These are phyloP conservation scores for Cystoisospora suis DNA, from an alignment of 169 alveolate species.

Conservation along the genomic window DNA sequence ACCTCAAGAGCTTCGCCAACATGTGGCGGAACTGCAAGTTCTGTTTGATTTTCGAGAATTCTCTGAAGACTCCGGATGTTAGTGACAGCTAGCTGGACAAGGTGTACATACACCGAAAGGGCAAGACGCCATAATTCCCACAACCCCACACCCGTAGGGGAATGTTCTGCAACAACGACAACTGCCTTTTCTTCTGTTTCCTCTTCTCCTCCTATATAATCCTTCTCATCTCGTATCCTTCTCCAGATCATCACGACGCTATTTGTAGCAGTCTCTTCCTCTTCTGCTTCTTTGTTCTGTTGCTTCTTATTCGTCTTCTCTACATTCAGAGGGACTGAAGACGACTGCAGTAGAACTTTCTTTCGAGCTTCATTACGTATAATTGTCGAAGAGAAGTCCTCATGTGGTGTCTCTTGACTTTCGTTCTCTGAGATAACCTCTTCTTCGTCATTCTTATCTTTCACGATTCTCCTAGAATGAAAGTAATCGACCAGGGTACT, in stretches of 20 bases:
- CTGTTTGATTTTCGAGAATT: background rate
- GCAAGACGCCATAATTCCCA: conserved; percentile 38
- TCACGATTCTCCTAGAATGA: background rate
- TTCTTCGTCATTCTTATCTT: background rate
- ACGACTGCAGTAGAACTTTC: too few species aligned
- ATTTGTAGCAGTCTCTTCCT: too few species aligned
- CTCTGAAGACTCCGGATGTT: conserved; percentile 17
- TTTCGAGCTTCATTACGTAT: too few species aligned
- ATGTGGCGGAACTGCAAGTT: conserved; percentile 3
- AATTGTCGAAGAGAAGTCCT: too few species aligned
- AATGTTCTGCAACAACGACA: background rate
- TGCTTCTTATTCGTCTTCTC: too few species aligned
- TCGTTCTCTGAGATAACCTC: background rate
- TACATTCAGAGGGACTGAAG: too few species aligned
- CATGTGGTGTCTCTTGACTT: too few species aligned
- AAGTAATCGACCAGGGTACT: conserved; percentile 11
- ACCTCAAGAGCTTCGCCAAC: conserved; percentile 24
- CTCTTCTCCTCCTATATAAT: background rate
- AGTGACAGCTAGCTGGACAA: background rate
- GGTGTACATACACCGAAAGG: conserved; percentile 25
- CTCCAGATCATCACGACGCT: conserved; percentile 21
- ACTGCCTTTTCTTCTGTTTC: background rate
- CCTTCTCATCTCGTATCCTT: background rate
- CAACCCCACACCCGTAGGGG: background rate
- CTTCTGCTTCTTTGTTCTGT: background rate